Percentiles rank a stretch among this genome's conserved stretches.
phyloP scores from a whole-genome alignment of 108 stramenopile species.

The Heterococcus sp. region DNA sequence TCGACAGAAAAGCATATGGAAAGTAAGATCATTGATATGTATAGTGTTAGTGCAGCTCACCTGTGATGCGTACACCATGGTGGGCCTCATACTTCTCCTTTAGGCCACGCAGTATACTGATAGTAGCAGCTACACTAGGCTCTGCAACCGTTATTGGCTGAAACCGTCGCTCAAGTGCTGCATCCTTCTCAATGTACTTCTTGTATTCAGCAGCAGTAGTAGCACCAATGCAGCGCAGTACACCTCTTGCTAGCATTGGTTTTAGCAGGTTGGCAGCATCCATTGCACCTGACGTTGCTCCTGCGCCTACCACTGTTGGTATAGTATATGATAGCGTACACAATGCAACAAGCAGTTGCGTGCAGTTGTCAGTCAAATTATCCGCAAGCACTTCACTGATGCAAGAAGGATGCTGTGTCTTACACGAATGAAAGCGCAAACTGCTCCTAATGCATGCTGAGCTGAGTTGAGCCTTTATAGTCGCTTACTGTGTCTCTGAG shows the following conservation, averaged over 20 bases:
- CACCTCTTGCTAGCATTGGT: slow-evolving; percentile 81
- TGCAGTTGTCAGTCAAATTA: too few species aligned
- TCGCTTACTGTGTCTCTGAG: too few species aligned
- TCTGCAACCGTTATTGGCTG: slow-evolving; percentile 79
- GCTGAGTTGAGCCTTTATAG: too few species aligned
- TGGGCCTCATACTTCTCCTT: slow-evolving; percentile 81
- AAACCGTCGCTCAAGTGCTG: slow-evolving; percentile 90
- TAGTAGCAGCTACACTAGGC: slow-evolving; percentile 80
- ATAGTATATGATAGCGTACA: too few species aligned
- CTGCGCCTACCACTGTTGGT: slow-evolving; percentile 91
- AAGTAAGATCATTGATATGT: too few species aligned
- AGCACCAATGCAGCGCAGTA: slow-evolving; percentile 88
- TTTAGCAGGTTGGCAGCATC: slow-evolving; percentile 94
- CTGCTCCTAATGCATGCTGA: too few species aligned
- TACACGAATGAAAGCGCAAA: too few species aligned
- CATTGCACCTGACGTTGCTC: slow-evolving; percentile 75
- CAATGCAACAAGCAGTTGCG: too few species aligned
- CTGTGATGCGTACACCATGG: slow-evolving; percentile 84
- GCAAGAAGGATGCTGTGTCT: too few species aligned
- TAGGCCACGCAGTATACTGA: slow-evolving; percentile 83
- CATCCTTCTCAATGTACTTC: slow-evolving; percentile 85
- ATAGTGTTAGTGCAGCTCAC: too few species aligned
- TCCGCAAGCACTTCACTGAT: too few species aligned
- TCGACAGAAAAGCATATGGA: too few species aligned
- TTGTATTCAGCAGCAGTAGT: slow-evolving; percentile 87